Evolutionary conservation across 2,329 filamentous ascomycete species (phyloP), one percentile per base, ranked within the genome.

Genomic region (Phyllosticta citriasiana): DNA sequence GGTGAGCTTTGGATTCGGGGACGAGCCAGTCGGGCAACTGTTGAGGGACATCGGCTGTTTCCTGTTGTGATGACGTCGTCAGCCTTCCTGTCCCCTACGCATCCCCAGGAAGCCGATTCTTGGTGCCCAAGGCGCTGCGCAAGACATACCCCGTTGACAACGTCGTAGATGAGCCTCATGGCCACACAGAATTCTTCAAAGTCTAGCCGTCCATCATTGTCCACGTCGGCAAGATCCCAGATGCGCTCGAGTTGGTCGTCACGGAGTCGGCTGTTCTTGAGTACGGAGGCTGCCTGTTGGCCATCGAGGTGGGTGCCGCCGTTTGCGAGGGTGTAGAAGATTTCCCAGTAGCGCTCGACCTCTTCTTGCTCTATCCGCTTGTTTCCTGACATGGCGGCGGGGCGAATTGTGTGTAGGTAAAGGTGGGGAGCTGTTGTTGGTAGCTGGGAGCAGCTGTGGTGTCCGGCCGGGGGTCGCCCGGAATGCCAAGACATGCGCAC

Each of bases 121-220:
- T 50, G 55, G 55, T 57, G 56, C 55, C 55, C 55, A 52, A 62
- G 24, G 35, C 35, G 55, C 8, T 22, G 56, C 33, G 53, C 22
- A 12, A 30, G n/a, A 77, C 83, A 64, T 81, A 95, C 90, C 69
- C 94, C 94, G 71, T 99, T 99, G 68, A 99, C 86, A 66, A 97
- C 79, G 74, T 99, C 94, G 75, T 97, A 99, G 69, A 97, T 97
- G 70, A 99, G 80, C 71, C 94, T 85, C 94, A 99, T 99, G 50
- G 92, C 94, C 62, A 99, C 94, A 75, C 94, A 99, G 75, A 99
- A 99, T 80, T 99, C 94, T 78, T 99, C 94, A 79, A 99, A 99
- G 77, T 99, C 94, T 60, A 99, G 81, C 76, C 95, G 95, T 65
- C 94, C 94, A 78, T 99, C 94, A 68, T 92, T 92, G 76, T 99